Percentiles rank a stretch among this genome's conserved stretches.
phyloP scores from a whole-genome alignment of 805 yeast genomes.

The Ogataea degrootiae region DNA sequence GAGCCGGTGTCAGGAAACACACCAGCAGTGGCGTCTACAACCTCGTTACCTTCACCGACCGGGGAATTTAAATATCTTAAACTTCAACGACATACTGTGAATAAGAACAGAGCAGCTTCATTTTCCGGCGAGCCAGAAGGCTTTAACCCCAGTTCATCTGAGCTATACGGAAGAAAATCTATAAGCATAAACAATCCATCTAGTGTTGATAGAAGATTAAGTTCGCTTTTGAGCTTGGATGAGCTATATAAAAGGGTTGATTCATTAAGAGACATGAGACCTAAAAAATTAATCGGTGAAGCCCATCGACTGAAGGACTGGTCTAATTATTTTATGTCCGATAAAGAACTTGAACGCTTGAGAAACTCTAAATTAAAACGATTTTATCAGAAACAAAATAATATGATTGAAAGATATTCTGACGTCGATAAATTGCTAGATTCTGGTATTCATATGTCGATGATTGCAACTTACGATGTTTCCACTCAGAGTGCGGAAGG shows the following conservation, averaged over 20 bases:
- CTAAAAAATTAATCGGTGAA: conserved; percentile 43
- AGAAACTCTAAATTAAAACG: conserved; percentile 28
- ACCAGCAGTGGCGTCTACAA: conserved; percentile 2
- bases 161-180: conserved; percentile 2
- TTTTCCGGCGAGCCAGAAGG: conserved; percentile 3
- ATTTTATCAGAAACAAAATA: conserved; percentile 58
- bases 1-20: not conserved
- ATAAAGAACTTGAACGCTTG: conserved; percentile 20
- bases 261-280: conserved; percentile 40
- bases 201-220: conserved; percentile 18
- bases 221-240: conserved; percentile 17
- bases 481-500: conserved; percentile 17
- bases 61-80: conserved; percentile 4
- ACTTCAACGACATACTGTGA: not conserved
- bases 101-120: conserved; percentile 6
- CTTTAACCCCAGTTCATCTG: not conserved
- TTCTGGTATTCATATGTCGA: conserved; percentile 61
- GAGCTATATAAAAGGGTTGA: conserved; percentile 21
- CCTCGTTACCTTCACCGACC: conserved; percentile 15
- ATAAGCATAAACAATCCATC: conserved; percentile 14
- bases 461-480: conserved; percentile 57
- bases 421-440: conserved; percentile 65
- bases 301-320: conserved; percentile 36
- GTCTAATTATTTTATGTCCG: conserved; percentile 25
- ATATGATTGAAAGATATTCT: conserved; percentile 47